Conservation (phyloP, 2,329 filamentous ascomycete species). For the Aspergillus fischeri region DNA sequence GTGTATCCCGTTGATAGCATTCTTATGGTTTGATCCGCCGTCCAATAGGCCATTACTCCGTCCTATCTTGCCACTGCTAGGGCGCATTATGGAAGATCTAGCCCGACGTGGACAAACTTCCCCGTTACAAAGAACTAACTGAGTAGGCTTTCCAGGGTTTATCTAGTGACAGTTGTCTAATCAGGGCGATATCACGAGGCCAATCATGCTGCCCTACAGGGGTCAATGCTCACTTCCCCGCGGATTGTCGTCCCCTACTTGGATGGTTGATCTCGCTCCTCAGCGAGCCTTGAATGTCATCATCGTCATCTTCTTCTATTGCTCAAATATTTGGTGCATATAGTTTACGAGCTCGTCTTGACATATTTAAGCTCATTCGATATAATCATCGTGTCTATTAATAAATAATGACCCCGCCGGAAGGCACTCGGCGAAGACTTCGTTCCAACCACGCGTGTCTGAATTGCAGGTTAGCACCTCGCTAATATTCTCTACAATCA, state of each 20-base stretch:
- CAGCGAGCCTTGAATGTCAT: neutral
- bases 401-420: slow-evolving; percentile 23
- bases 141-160: no score
- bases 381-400: neutral
- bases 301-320: neutral
- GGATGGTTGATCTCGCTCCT: neutral
- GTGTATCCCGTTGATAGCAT: neutral
- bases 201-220: neutral
- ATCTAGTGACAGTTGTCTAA: neutral
- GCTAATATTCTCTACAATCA: neutral
- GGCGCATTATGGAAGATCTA: neutral
- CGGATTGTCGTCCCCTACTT: neutral
- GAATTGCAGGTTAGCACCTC: slow-evolving; percentile 44
- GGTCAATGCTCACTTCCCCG: neutral
- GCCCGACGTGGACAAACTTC: neutral
- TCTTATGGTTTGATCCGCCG: neutral
- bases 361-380: neutral
- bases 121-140: no score
- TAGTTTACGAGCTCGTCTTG: neutral
- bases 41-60: neutral
- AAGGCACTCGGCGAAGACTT: slow-evolving; percentile 27
- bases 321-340: neutral
- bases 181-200: neutral
- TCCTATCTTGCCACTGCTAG: neutral
- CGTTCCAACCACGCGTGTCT: slow-evolving; percentile 37